These are phyloP conservation scores for Phymatotrichopsis omnivora DNA, from an alignment of 2,329 filamentous ascomycete species.

Conservation along the genomic window DNA sequence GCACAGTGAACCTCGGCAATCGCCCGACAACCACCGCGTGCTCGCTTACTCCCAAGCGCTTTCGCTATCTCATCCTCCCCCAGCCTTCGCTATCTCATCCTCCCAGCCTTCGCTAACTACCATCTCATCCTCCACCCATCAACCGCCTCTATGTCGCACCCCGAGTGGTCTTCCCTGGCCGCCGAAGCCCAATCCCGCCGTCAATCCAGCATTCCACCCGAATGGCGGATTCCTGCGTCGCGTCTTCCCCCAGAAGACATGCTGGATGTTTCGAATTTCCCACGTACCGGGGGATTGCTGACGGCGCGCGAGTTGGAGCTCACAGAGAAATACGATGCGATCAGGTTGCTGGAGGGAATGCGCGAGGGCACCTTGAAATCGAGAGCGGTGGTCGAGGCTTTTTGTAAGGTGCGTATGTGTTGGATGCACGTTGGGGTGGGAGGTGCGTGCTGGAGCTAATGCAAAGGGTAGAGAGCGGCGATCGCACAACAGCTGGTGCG, in stretches of 20 bases:
- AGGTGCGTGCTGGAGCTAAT: neutral
- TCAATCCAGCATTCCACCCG: constrained; percentile 32
- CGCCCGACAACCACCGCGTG: too few species aligned
- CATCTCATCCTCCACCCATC: constrained; percentile 9
- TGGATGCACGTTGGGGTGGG: neutral
- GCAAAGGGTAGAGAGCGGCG: constrained; percentile 36
- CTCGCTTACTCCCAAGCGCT: too few species aligned
- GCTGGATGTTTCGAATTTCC: constrained; percentile 34
- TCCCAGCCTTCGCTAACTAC: neutral
- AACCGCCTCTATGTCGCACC: too few species aligned
- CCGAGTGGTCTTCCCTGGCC: constrained; percentile 35
- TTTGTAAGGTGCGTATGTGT: constrained; percentile 38
- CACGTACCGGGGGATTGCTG: constrained; percentile 39
- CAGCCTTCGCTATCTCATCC: neutral
- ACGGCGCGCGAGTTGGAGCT: constrained; percentile 41
- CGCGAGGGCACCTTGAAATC: constrained; percentile 25
- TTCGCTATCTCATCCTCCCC: neutral
- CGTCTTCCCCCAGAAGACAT: constrained; percentile 29
- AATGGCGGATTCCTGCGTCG: too few species aligned
- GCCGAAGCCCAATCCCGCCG: constrained; percentile 32
- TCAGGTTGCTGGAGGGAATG: constrained; percentile 38
- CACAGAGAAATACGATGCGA: constrained; percentile 41
- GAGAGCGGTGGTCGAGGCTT: constrained; percentile 38
- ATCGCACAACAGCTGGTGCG: constrained; percentile 43
- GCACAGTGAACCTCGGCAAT: too few species aligned